phyloP scores from a whole-genome alignment of 2,329 filamentous ascomycete species.

The Fusarium cyanostomum region DNA sequence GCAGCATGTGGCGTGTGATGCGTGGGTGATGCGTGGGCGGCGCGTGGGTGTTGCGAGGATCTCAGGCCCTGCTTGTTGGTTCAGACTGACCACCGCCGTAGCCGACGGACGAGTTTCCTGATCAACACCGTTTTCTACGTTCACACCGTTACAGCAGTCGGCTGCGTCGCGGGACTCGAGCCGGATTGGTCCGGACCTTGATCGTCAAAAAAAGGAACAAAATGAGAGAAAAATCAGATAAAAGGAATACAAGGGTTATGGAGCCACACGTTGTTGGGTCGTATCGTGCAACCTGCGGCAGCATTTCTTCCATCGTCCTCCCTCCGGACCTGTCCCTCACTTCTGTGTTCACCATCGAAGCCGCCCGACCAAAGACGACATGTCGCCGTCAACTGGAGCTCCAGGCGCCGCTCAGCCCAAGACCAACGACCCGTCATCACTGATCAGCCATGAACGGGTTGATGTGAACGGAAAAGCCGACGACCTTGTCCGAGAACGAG shows the following conservation, averaged over 20 bases:
- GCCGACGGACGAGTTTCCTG: too few relatives aligned
- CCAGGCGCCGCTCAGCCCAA: background rate
- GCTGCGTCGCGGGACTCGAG: too few relatives aligned
- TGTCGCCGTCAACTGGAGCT: slow-evolving; percentile 5
- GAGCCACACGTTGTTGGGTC: background rate
- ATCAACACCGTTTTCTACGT: too few relatives aligned
- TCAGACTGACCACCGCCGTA: too few relatives aligned
- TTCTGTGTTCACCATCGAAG: background rate
- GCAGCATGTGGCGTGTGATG: background rate
- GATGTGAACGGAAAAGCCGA: background rate
- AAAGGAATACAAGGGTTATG: background rate
- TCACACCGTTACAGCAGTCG: too few relatives aligned
- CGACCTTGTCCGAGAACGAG: background rate
- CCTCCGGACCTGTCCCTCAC: background rate
- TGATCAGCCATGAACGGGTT: background rate
- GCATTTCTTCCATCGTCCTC: background rate
- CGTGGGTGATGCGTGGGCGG: too few relatives aligned
- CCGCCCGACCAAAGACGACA: background rate
- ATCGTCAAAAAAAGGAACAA: too few relatives aligned
- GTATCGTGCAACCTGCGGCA: background rate
- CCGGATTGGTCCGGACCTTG: too few relatives aligned
- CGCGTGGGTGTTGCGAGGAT: too few relatives aligned
- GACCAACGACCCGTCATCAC: background rate
- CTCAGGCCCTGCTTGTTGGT: too few relatives aligned
- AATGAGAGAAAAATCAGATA: too few relatives aligned